Evolutionary conservation across 495 filamentous ascomycete species (phyloP), one percentile per base, ranked within the genome.

Genomic region (Chaetomium fimeti): DNA sequence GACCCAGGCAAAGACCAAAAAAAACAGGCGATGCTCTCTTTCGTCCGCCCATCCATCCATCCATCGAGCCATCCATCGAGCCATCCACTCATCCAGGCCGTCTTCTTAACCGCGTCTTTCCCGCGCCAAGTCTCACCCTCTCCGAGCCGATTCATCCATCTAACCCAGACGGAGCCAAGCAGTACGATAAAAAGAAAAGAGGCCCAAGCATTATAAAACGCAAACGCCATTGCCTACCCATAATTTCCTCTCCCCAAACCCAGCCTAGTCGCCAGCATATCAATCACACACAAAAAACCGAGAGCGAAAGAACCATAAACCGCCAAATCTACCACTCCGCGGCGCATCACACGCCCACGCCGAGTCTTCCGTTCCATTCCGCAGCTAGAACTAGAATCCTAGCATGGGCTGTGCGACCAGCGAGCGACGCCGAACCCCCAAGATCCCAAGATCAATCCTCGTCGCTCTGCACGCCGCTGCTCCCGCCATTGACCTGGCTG

Each of bases 401-500:
- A 36, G 32, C 7, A 43, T 43, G 32, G 4, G 32, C n/a, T 43
- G 18, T 43, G 13, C 4, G 18, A 49, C 15, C 45, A 49, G 20
- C 20, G n/a, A 22, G 18, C 45, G 20, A 20, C 45, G 8, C 22
- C 45, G 18, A 18, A n/a, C n/a, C n/a, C n/a, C 45, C 43, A 56
- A 15, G 32, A n/a, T n/a, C n/a, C n/a, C n/a, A n/a, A 36, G 32
- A 9, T 36, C 8, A 36, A 5, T 84, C 81, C 28, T 80, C 76
- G 51, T 83, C 81, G 56, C 81, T 83, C 64, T 74, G 76, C 27
- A 66, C 65, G 13, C 73, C 75, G 43, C 75, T 75, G 32, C 68
- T 72, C 12, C 70, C 76, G 20, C 77, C 77, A 62, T 81, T 81
- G 4, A 72, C 59, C 56, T 75, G 76, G 32, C 73, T 75, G 59